These are phyloP conservation scores for Gynostemma pentaphyllum DNA, from an alignment of 306 rosid species.

Conservation along the genomic window DNA sequence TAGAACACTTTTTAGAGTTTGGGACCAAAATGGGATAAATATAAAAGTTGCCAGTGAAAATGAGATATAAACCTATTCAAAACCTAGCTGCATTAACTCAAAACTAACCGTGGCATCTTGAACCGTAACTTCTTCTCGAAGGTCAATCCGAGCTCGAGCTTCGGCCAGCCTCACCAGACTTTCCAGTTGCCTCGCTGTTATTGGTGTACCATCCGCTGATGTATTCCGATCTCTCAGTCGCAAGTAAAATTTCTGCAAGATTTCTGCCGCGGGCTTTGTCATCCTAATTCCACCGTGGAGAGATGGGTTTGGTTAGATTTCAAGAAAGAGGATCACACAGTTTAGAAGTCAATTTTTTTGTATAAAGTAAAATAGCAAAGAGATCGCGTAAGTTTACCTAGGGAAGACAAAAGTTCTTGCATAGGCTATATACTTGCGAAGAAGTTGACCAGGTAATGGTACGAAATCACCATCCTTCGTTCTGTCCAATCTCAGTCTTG, in stretches of 20 bases:
- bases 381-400: conserved; percentile 42
- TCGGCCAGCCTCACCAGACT: conserved; percentile 91
- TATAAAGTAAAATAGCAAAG: conserved; percentile 8
- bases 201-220: conserved; percentile 86
- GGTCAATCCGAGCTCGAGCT: conserved; percentile 88
- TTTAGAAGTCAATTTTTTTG: not conserved
- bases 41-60: no score
- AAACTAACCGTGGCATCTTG: conserved; percentile 78
- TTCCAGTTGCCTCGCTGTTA: conserved; percentile 93
- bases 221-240: conserved; percentile 62
- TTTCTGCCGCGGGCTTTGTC: conserved; percentile 80
- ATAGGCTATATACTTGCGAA: conserved; percentile 86
- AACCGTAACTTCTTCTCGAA: conserved; percentile 73
- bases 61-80: no score
- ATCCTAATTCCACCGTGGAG: conserved; percentile 35
- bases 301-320: not conserved
- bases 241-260: conserved; percentile 78
- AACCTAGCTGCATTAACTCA: conserved; percentile 8
- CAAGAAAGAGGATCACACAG: not conserved
- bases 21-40: no score
- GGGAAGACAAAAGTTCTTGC: conserved; percentile 75
- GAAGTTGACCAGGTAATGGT: conserved; percentile 82
- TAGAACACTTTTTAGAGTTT: no score
- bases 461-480: conserved; percentile 53
- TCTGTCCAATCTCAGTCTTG: conserved; percentile 63